Base-by-base conservation (phyloP, 345 rosid genomes). In the Pseudoturritis turrita region DNA sequence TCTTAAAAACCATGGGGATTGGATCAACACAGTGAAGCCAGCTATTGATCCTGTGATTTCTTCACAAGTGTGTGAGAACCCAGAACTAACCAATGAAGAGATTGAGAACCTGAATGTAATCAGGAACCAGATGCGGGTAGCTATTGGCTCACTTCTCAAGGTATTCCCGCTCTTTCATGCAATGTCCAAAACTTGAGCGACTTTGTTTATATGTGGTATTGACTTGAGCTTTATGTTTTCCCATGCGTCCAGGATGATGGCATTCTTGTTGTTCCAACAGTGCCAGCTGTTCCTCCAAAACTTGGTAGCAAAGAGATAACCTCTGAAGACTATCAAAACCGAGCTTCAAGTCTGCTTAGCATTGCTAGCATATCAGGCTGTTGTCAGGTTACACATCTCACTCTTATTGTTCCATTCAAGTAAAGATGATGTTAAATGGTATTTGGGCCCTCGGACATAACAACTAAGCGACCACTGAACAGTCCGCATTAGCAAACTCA, bases 311-410 rank as follows among this genome's bases (percentile, higher is more conserved):
- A 85, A 75, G 99, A 95, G 75, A 78, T 88, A 71, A 61, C 39
- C 2, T 85, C 92, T 6, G 94, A 87, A 66, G 89, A 92, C 68
- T 92, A 87, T 83, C 88, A 82, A 74, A 83, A 59, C 65, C 60
- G 76, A 50, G 74, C 77, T 67, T 82, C 74, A 65, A 81, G 89
- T 81, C 85, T 96, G 51, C 77, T 87, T 77, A 89, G 98, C 80
- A 83, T 95, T 68, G 92, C 98, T 64, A 92, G 98, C 74, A 65
- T 95, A 49, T 95, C 98, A 1, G 99, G 98, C 59, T 95, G 98
- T 79, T 95, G 99, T 77, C 98, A 95, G 98, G 99, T 94, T 62
- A 60, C n/a, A n/a, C n/a, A 18, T 31, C 61, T 64, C 68, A 23
- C 43, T 72, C 63, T 65, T 22, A 52, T 69, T 65, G 26, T 54